Evolutionary conservation across 495 filamentous ascomycete genomes (phyloP).

Genomic region (Lophiostoma macrostomum): DNA sequence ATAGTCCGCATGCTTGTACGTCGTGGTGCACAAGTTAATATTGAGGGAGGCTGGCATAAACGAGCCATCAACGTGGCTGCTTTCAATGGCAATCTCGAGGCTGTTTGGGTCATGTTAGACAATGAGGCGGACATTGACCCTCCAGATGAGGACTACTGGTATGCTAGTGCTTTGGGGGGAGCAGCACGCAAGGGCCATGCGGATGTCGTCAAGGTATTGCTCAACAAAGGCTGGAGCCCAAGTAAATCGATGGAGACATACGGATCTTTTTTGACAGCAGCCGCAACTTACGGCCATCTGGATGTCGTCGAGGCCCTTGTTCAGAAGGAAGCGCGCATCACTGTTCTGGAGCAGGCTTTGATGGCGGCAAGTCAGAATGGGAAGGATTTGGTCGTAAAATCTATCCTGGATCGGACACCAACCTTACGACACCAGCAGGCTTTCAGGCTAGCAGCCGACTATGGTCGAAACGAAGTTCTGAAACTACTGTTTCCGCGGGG

Average conservation of each 20-base stretch:
- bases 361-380: conserved; percentile 8
- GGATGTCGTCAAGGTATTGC: conserved; percentile 16
- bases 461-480: conserved; percentile 19
- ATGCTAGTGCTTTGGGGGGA: conserved; percentile 16
- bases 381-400: conserved; percentile 5
- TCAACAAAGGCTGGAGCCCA: conserved; percentile 17
- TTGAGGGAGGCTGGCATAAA: background rate
- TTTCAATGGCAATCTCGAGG: conserved; percentile 4
- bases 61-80: conserved; percentile 14
- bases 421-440: conserved; percentile 12
- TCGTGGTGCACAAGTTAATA: conserved; percentile 18
- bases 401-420: conserved; percentile 10
- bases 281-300: conserved; percentile 21
- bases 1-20: conserved; percentile 13
- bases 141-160: conserved; percentile 17
- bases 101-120: conserved; percentile 17
- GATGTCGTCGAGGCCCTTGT: conserved; percentile 15
- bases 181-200: conserved; percentile 15
- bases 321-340: conserved; percentile 13
- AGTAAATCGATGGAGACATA: conserved; percentile 18
- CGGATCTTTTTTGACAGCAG: conserved; percentile 12
- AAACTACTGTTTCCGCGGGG: conserved; percentile 9
- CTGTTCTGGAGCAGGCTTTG: conserved; percentile 16
- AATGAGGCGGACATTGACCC: conserved; percentile 25
- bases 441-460: conserved; percentile 18